Evolutionary conservation across 75 land plant genomes (phyloP).

Genomic region (Selaginella moellendorffii): DNA sequence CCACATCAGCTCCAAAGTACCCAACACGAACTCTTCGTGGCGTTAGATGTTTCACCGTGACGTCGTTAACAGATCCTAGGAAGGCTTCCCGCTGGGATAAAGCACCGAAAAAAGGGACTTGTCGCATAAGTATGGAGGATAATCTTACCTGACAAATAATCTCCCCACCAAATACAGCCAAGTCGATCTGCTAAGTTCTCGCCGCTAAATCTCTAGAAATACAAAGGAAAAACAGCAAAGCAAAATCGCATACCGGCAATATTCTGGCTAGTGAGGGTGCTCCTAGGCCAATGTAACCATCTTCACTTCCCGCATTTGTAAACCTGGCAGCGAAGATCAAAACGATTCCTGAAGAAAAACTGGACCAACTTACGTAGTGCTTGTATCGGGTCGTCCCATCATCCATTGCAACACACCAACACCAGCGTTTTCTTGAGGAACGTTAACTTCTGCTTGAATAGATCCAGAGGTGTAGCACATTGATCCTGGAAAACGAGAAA

Average conservation of each 20-base stretch:
- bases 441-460: slow-evolving; percentile 58
- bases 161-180: slow-evolving; percentile 71
- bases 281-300: slow-evolving; percentile 80
- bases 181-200: slow-evolving; percentile 81
- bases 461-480: slow-evolving; percentile 84
- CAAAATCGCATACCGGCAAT: slow-evolving; percentile 40
- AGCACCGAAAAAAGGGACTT: not conserved
- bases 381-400: slow-evolving; percentile 52
- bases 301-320: slow-evolving; percentile 44
- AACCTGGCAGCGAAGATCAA: slow-evolving; percentile 11
- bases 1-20: slow-evolving; percentile 46
- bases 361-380: slow-evolving; percentile 18
- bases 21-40: slow-evolving; percentile 42
- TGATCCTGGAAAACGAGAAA: slow-evolving; percentile 30
- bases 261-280: slow-evolving; percentile 74
- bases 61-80: slow-evolving; percentile 73
- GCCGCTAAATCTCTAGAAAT: too few species aligned
- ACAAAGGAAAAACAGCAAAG: too few species aligned
- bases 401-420: slow-evolving; percentile 72
- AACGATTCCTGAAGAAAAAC: not conserved
- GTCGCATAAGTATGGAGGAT: too few species aligned
- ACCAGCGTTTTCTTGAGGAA: slow-evolving; percentile 55
- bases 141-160: slow-evolving; percentile 79
- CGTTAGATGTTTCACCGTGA: slow-evolving; percentile 38
- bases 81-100: slow-evolving; percentile 70